phyloP scores from a whole-genome alignment of 768 basidiomycete species.

The Suillus sp. region DNA sequence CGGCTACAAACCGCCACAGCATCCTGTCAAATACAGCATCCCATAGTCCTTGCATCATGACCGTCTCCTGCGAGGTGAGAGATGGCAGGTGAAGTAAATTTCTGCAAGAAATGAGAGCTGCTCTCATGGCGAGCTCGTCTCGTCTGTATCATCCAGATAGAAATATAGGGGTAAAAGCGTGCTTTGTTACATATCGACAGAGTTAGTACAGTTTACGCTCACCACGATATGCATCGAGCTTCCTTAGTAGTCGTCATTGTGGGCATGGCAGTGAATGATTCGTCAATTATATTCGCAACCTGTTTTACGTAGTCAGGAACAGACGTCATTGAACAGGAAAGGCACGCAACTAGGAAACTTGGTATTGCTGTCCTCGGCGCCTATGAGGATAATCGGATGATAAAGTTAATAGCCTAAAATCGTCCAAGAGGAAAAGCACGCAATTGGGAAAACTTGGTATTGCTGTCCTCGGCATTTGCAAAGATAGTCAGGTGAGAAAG shows the following conservation, averaged over 20 bases:
- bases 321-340: too few relatives aligned
- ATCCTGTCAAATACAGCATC: constrained; percentile 70
- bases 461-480: neutral
- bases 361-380: neutral
- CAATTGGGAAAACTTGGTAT: neutral
- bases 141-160: constrained; percentile 38
- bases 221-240: constrained; percentile 11
- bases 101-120: constrained; percentile 44
- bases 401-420: neutral
- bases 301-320: neutral
- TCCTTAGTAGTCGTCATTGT: neutral
- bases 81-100: constrained; percentile 41
- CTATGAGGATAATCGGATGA: neutral
- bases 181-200: constrained; percentile 15
- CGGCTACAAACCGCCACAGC: constrained; percentile 81
- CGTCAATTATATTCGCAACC: neutral
- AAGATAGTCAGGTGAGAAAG: neutral
- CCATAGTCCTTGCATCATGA: constrained; percentile 41
- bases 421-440: too few relatives aligned
- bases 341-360: neutral
- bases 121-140: constrained; percentile 42
- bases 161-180: constrained; percentile 22
- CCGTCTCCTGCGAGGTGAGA: constrained; percentile 59
- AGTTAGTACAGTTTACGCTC: neutral
- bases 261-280: neutral